Evolutionary conservation across 768 basidiomycete genomes (phyloP).

Genomic region (Lactifluus rugatus): DNA sequence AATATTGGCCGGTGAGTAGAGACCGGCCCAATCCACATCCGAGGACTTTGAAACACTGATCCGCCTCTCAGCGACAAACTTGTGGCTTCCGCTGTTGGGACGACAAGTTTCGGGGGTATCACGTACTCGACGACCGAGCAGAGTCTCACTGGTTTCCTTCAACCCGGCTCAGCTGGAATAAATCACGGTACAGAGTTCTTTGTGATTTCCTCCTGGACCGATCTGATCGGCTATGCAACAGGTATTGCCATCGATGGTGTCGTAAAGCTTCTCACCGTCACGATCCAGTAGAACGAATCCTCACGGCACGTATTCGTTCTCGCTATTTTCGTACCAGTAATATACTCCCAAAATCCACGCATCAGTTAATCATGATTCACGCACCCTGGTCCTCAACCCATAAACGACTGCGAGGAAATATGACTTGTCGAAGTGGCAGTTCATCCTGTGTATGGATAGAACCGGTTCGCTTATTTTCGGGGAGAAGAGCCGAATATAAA

Average conservation of each 20-base stretch:
- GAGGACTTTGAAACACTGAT: background rate
- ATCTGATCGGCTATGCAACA: conserved; percentile 26
- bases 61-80: conserved; percentile 28
- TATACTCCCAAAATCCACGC: background rate
- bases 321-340: background rate
- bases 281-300: conserved; percentile 25
- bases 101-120: conserved; percentile 33
- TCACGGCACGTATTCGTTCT: background rate
- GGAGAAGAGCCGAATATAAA: background rate
- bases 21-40: background rate
- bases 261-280: conserved; percentile 42
- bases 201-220: background rate
- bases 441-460: background rate
- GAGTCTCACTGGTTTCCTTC: conserved; percentile 42
- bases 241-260: conserved; percentile 54
- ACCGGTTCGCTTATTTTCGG: background rate
- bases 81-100: conserved; percentile 31
- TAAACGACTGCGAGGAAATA: background rate
- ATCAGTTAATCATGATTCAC: background rate
- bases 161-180: conserved; percentile 37
- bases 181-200: conserved; percentile 33
- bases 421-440: background rate
- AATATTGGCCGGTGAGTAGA: conserved; percentile 35
- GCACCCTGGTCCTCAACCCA: background rate
- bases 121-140: conserved; percentile 37